Conservation (phyloP, 2,329 filamentous ascomycete species). For the Grosmannia huntii region DNA sequence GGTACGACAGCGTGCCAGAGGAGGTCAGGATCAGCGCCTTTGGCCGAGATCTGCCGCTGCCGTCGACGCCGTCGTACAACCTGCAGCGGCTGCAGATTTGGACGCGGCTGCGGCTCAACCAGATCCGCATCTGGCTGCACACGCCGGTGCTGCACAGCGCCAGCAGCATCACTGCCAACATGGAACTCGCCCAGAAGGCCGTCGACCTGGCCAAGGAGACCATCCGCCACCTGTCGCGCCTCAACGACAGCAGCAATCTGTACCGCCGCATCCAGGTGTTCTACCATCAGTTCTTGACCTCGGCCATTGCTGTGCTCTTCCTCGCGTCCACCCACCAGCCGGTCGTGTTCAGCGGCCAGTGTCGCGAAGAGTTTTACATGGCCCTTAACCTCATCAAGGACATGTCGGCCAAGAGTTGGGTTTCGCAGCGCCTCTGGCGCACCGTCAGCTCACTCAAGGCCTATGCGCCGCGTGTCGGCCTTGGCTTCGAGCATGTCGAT, state of each 20-base stretch:
- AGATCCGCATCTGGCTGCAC: slow-evolving; percentile 43
- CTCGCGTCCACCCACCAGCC: slow-evolving; percentile 66
- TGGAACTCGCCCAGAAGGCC: slow-evolving; percentile 57
- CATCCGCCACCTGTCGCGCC: slow-evolving; percentile 54
- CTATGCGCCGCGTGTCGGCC: slow-evolving; percentile 56
- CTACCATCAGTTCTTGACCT: slow-evolving; percentile 70
- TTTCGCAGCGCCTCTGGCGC: slow-evolving; percentile 61
- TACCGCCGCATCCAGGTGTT: slow-evolving; percentile 62
- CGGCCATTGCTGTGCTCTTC: slow-evolving; percentile 62
- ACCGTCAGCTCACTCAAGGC: slow-evolving; percentile 60
- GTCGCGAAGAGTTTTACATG: slow-evolving; percentile 67
- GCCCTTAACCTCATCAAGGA: slow-evolving; percentile 63
- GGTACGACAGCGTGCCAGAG: slow-evolving; percentile 66
- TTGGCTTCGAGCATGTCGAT: slow-evolving; percentile 37
- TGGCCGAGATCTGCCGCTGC: slow-evolving; percentile 37
- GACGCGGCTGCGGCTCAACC: slow-evolving; percentile 76
- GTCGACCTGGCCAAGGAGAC: slow-evolving; percentile 68
- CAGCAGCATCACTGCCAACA: slow-evolving; percentile 67
- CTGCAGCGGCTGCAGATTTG: slow-evolving; percentile 66
- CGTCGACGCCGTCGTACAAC: slow-evolving; percentile 45
- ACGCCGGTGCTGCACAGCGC: slow-evolving; percentile 77
- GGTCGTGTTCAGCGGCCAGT: slow-evolving; percentile 53
- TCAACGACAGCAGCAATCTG: slow-evolving; percentile 60
- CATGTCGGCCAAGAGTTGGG: slow-evolving; percentile 57
- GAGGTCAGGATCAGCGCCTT: slow-evolving; percentile 47